Base-by-base conservation (phyloP, 495 filamentous ascomycete species). In the Talaromyces wortmannii region DNA sequence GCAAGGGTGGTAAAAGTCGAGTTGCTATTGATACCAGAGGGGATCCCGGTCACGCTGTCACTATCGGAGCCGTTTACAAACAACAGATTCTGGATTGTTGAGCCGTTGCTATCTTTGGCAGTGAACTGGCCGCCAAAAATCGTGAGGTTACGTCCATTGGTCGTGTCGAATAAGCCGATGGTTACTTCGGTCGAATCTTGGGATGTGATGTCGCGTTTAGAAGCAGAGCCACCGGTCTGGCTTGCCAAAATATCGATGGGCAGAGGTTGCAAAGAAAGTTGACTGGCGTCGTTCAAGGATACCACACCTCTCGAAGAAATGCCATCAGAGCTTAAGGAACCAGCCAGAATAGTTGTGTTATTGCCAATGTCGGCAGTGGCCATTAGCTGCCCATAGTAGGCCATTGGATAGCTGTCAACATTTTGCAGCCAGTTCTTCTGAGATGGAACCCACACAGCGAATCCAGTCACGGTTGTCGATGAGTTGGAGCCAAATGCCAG, bases 401-500 rank as follows among this genome's bases (percentile, higher is more conserved):
- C 71, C 55, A 87, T 80, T 48, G 82, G 76, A n/a, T 78, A 70
- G 43, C 83, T 66, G 46, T 89, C 72, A 43, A 97, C 72, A 59
- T 91, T 92, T 67, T 90, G 83, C 18, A 97, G 72, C 94, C 94
- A 99, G 63, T 95, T 90, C 43, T 83, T 80, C 48, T 78, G 79
- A 5, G 91, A 94, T 17, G 91, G 90, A n/a, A 97, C 87, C 94
- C 94, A 99, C 23, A 97, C 74, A 31, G 88, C 94, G 63, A 97
- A 92, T 0, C 91, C 90, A 48, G 79, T 64, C 2, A 84, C 86
- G 11, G 78, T 60, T 10, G 83, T 69, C n/a, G 81, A 78, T 10
- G 76, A 61, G 58, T 83, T 86, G 50, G 72, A 74, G 44, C 72
- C 83, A 63, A 87, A 91, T 3, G 81, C 78, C 16, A 85, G 71